Base-by-base conservation (phyloP, 2,329 filamentous ascomycete genomes). In the Corinectria fuckeliana region DNA sequence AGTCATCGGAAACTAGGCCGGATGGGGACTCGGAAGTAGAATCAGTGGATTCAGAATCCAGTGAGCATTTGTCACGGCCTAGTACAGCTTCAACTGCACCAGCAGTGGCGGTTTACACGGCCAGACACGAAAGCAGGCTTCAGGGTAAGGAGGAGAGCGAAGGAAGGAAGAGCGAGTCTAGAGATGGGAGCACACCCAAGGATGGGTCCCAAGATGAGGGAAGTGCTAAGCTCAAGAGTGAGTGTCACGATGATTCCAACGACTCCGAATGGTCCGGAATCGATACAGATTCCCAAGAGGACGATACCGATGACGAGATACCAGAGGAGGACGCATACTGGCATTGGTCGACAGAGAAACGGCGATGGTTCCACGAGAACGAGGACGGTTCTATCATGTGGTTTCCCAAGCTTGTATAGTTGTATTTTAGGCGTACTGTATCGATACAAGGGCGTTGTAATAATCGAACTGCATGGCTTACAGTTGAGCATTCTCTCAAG, bases 321-420 rank as follows among this genome's bases (percentile, higher is more conserved):
- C n/a, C 21, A 13, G 34, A 53, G 4, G 16, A 41, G n/a, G 48
- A 50, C 13, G 16, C 44, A 4, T 62, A 52, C 30, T 62, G 60
- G 60, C 34, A 23, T n/a, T 62, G 56, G 56, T 62, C 60, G n/a
- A 18, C 25, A 16, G 6, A 42, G 16, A 10, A 56, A 1, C 26
- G 21, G 6, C 41, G 38, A 14, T 60, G 47, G 48, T 60, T 34
- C 28, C 60, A 60, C n/a, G 7, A 42, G 18, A 11, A 50, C 18
- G 18, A 52, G 4, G 56, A 59, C 18, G 14, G 25, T 20, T 25
- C 39, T 49, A 21, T 41, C n/a, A 4, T 47, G 14, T 60, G 47
- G 58, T 61, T 61, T 39, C 48, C 53, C 20, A 36, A n/a, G 5
- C 38, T 50, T 28, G 39, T 25, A 39, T 57, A 36, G 6, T 25